A percentile compares a stretch with the other conserved stretches of the same genome.
These are phyloP conservation scores for Trichoderma simmonsii DNA, from an alignment of 2,329 filamentous ascomycete genomes.

Conservation along the genomic window DNA sequence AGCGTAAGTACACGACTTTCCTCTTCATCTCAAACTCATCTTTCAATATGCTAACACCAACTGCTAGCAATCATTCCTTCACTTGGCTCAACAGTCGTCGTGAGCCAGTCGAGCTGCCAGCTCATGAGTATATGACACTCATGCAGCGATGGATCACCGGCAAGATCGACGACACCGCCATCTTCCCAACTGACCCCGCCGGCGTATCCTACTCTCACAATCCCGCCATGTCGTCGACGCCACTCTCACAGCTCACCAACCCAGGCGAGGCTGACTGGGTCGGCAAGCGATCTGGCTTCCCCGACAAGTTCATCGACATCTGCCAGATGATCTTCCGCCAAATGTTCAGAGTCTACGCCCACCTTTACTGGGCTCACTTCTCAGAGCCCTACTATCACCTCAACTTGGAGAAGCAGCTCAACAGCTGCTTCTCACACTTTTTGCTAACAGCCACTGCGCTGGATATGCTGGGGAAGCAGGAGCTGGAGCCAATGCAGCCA, in stretches of 20 bases:
- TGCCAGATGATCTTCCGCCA: constrained; percentile 94
- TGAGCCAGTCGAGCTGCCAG: constrained; percentile 87
- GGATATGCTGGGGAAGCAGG: constrained; percentile 80
- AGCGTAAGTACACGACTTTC: constrained; percentile 60
- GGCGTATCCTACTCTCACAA: constrained; percentile 65
- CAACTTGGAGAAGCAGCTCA: constrained; percentile 75
- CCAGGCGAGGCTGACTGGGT: constrained; percentile 70
- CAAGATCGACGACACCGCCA: constrained; percentile 84
- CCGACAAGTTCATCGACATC: constrained; percentile 81
- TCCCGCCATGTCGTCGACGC: constrained; percentile 55
- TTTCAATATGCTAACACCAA: background rate
- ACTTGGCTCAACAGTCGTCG: constrained; percentile 90
- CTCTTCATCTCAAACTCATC: background rate
- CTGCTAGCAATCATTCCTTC: constrained; percentile 77
- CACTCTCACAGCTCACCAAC: constrained; percentile 61
- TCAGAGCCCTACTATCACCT: constrained; percentile 79
- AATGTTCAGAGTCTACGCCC: constrained; percentile 98
- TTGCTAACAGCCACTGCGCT: constrained; percentile 75
- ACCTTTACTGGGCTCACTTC: constrained; percentile 97
- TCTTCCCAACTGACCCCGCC: constrained; percentile 84
- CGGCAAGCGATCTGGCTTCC: constrained; percentile 90
- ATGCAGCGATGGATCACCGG: constrained; percentile 97
- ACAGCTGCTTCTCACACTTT: constrained; percentile 86
- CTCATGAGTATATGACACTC: constrained; percentile 88
- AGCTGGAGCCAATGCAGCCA: constrained; percentile 94